Evolutionary conservation across 805 yeast genomes (phyloP), one percentile per base, ranked within the genome.

Genomic region (Groenewaldozyma tartarivorans): DNA sequence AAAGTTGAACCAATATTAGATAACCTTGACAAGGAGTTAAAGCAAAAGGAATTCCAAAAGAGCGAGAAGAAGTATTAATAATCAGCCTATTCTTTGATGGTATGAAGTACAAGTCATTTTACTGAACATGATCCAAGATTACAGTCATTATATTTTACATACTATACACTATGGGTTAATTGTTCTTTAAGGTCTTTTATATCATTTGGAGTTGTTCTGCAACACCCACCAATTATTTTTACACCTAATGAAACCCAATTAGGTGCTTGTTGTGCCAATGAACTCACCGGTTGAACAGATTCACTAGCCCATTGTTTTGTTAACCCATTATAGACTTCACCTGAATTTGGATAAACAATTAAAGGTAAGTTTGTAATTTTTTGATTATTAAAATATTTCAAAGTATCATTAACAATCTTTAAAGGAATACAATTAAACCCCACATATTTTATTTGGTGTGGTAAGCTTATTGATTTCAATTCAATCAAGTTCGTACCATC

Each of bases 261-360:
- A 19, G 62, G 59, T 3, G 55, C 48, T 2, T 54, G 58, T 72
- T 81, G 69, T 11, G 36, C 40, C 16, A 36, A n/a, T 2, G 57
- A 31, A 38, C n/a, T 9, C n/a, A n/a, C n/a, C n/a, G n/a, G n/a
- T 24, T 9, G 13, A 32, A 29, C 33, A 18, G 35, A 34, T 7
- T 46, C 15, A 47, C 39, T 5, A 43, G 46, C 36, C 78, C 79
- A 74, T 5, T 43, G 50, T 43, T 71, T 67, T 7, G 63, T 62
- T 5, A 50, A 48, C 24, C 69, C 72, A 49, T 77, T 76, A 53
- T 78, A 80, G 5, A 64, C 56, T 52, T 79, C 86, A 1, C 92
- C 92, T 35, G 83, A 75, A 58, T 84, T 84, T 6, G 94, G 94
- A 55, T 82, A 83, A 2, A 75, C 68, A 2, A 79, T 55, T 21